Conservation (phyloP, 345 rosid species). For the Lagerstroemia speciosa region DNA sequence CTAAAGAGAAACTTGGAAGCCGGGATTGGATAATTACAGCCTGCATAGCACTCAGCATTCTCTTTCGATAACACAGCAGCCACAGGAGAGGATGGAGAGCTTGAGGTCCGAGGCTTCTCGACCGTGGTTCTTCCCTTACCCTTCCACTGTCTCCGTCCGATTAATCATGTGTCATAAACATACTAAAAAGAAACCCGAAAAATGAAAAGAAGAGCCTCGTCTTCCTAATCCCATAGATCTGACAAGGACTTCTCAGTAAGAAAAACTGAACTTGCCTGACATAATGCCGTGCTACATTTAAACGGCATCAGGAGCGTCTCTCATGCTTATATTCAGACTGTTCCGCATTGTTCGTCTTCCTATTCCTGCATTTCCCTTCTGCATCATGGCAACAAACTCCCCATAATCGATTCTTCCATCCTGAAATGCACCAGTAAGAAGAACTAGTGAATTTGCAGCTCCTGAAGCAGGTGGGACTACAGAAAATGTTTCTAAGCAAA, state of each 20-base stretch:
- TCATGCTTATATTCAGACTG: constrained; percentile 89
- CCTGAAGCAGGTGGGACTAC: background rate
- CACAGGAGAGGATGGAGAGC: background rate
- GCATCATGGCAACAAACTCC: constrained; percentile 99
- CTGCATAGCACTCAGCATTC: background rate
- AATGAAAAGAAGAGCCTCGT: background rate
- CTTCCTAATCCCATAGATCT: background rate
- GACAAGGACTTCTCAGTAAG: background rate
- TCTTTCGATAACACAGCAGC: background rate
- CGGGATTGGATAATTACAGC: background rate
- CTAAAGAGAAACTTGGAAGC: background rate
- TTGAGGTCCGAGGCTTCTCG: background rate
- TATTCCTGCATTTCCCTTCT: constrained; percentile 83
- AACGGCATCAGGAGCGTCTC: constrained; percentile 51
- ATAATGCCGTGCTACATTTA: background rate
- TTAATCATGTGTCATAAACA: background rate
- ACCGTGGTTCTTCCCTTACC: background rate
- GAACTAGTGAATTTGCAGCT: background rate
- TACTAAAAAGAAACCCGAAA: background rate
- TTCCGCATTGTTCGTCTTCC: constrained; percentile 99
- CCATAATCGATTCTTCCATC: constrained; percentile 94
- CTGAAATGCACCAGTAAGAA: constrained; percentile 26
- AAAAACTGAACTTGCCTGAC: background rate
- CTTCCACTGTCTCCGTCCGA: background rate
- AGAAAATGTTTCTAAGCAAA: background rate